These are phyloP conservation scores for Pontederia paniculata DNA, from an alignment of 176 grass and related monocot species.

Conservation along the genomic window DNA sequence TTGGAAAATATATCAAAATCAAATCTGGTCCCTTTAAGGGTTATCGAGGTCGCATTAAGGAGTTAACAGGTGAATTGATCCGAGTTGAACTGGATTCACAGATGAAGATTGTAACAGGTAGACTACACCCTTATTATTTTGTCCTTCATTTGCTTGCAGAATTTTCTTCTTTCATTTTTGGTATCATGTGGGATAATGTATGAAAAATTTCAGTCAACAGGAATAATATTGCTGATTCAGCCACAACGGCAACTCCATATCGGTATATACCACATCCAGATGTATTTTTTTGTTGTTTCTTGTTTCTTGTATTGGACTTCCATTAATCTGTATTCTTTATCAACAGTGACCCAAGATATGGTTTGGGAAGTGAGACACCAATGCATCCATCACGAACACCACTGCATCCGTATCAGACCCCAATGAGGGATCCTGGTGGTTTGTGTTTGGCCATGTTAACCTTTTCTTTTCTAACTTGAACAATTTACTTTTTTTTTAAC, in stretches of 20 bases:
- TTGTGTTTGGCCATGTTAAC: slow-evolving; percentile 15
- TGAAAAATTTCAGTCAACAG: slow-evolving; percentile 60
- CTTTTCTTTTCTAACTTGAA: not conserved
- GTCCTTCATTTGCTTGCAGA: slow-evolving; percentile 3
- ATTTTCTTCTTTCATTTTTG: not conserved
- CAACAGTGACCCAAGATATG: slow-evolving; percentile 66
- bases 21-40: slow-evolving; percentile 78
- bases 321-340: slow-evolving; percentile 29
- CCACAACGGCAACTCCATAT: slow-evolving; percentile 54
- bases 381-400: slow-evolving; percentile 96
- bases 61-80: slow-evolving; percentile 61
- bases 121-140: not conserved
- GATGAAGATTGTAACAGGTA: slow-evolving; percentile 92
- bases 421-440: slow-evolving; percentile 96
- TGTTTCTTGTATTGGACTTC: not conserved
- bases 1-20: slow-evolving; percentile 84
- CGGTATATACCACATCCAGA: slow-evolving; percentile 27
- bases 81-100: slow-evolving; percentile 91
- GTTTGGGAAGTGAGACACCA: slow-evolving; percentile 75
- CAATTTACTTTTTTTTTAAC: not conserved
- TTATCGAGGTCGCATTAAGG: slow-evolving; percentile 83
- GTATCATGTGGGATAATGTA: slow-evolving; percentile 20
- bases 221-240: slow-evolving; percentile 66
- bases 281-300: slow-evolving; percentile 19
- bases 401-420: slow-evolving; percentile 79